These are phyloP conservation scores for Malania oleifera DNA, from an alignment of 164 flowering plant species.

Conservation along the genomic window DNA sequence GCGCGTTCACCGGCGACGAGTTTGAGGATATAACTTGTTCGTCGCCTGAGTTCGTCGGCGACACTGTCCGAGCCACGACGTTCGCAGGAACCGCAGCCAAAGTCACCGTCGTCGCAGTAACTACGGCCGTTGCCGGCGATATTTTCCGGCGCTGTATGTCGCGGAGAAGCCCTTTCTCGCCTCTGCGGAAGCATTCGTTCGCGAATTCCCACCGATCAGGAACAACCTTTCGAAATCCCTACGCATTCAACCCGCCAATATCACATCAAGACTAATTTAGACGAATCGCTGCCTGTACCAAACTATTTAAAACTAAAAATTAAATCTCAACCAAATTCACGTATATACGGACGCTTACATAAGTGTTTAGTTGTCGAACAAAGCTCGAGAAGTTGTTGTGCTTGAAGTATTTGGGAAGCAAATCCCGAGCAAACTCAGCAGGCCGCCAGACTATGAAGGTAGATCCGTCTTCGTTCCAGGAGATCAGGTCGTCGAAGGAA, in stretches of 20 bases:
- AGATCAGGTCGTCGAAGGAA: constrained; percentile 39
- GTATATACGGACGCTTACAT: constrained; percentile 21
- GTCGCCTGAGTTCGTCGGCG: constrained; percentile 59
- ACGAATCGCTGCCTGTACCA: too few relatives aligned
- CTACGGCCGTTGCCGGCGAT: constrained; percentile 13
- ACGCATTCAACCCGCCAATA: not conserved
- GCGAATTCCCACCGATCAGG: constrained; percentile 94
- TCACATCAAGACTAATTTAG: not conserved
- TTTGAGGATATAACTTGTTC: constrained; percentile 53
- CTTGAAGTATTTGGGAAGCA: constrained; percentile 65
- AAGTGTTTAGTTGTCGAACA: constrained; percentile 51
- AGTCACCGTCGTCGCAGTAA: constrained; percentile 16
- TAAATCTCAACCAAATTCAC: not conserved
- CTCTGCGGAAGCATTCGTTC: constrained; percentile 62
- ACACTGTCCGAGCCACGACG: constrained; percentile 17
- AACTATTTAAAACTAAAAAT: not conserved
- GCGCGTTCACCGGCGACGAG: constrained; percentile 36
- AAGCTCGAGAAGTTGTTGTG: constrained; percentile 65
- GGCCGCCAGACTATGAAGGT: constrained; percentile 61
- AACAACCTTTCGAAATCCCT: constrained; percentile 72
- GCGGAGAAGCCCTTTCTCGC: constrained; percentile 62
- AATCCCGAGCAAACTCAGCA: constrained; percentile 60
- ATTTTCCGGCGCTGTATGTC: constrained; percentile 73
- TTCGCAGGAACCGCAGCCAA: constrained; percentile 8
- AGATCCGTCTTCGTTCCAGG: constrained; percentile 68